Conservation (phyloP, 2,329 filamentous ascomycete genomes). For the Plectosphaerella cucumerina region DNA sequence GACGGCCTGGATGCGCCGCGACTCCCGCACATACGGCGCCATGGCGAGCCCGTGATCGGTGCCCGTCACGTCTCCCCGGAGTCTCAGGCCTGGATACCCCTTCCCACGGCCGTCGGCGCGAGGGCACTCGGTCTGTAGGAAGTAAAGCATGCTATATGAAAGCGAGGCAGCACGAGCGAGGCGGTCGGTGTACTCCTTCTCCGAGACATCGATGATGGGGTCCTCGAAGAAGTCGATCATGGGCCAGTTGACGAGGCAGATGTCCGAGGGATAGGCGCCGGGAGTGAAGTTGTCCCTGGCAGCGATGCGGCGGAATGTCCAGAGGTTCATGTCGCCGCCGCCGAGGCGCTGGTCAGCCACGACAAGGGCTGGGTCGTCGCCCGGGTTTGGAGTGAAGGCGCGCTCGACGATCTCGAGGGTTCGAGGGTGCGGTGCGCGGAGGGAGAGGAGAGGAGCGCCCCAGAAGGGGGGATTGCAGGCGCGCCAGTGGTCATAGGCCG, state of each 20-base stretch:
- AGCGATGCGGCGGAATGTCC: conserved; percentile 20
- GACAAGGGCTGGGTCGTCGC: conserved; percentile 18
- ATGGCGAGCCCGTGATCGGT: conserved; percentile 21
- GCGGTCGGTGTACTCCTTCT: conserved; percentile 13
- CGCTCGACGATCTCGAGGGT: conserved; percentile 21
- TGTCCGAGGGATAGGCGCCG: conserved; percentile 18
- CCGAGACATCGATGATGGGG: conserved; percentile 19
- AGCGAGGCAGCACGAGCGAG: conserved; percentile 14
- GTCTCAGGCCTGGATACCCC: conserved; percentile 19
- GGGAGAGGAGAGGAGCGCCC: conserved; percentile 18
- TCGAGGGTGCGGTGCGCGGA: conserved; percentile 19
- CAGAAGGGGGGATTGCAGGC: conserved; percentile 18
- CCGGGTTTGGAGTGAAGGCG: conserved; percentile 20
- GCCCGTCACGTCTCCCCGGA: conserved; percentile 20
- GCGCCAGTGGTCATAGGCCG: conserved; percentile 18
- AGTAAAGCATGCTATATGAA: conserved; percentile 23
- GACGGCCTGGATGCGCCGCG: conserved; percentile 18
- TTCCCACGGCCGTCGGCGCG: conserved; percentile 17
- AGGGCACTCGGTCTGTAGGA: conserved; percentile 19
- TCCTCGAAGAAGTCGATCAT: conserved; percentile 25
- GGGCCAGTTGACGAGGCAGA: conserved; percentile 23
- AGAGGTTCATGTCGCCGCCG: conserved; percentile 22
- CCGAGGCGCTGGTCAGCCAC: conserved; percentile 18
- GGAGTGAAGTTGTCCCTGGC: conserved; percentile 16
- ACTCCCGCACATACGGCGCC: conserved; percentile 22